phyloP scores from a whole-genome alignment of 768 basidiomycete species.

The Tricholoma furcatifolium region DNA sequence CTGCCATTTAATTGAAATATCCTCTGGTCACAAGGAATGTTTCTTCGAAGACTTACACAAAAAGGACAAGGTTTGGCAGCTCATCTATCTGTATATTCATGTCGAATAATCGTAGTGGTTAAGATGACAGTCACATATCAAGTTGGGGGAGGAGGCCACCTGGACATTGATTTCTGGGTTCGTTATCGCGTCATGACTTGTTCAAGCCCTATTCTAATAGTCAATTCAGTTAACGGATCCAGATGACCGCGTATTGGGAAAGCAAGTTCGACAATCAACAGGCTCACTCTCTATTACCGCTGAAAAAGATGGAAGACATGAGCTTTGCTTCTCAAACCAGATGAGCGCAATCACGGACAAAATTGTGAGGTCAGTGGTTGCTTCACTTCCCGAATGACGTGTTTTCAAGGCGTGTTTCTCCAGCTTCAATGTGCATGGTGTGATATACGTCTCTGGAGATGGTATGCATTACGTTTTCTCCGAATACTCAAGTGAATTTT shows the following conservation, averaged over 20 bases:
- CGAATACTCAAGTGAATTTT: not conserved
- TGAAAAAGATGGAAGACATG: constrained; percentile 80
- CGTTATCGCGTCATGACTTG: constrained; percentile 12
- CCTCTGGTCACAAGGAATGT: constrained; percentile 85
- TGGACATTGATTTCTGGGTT: constrained; percentile 98
- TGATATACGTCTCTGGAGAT: constrained; percentile 91
- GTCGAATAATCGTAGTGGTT: not conserved
- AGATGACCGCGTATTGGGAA: constrained; percentile 59
- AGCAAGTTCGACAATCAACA: constrained; percentile 85
- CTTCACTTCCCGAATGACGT: not conserved
- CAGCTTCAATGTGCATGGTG: constrained; percentile 98
- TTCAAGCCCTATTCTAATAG: constrained; percentile 7
- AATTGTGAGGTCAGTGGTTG: constrained; percentile 71
- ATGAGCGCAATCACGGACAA: constrained; percentile 98
- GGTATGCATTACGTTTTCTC: constrained; percentile 45
- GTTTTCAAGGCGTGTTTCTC: constrained; percentile 4
- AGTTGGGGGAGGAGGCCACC: constrained; percentile 94
- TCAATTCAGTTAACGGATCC: constrained; percentile 76
- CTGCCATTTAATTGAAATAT: constrained; percentile 72
- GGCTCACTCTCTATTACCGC: constrained; percentile 89
- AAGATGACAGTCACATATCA: constrained; percentile 99
- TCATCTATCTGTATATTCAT: not conserved
- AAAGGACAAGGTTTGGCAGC: constrained; percentile 73
- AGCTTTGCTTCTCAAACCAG: constrained; percentile 98
- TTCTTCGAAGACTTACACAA: constrained; percentile 94